Evolutionary conservation across 257 asterid species (phyloP).

Genomic region (Rhazya stricta): DNA sequence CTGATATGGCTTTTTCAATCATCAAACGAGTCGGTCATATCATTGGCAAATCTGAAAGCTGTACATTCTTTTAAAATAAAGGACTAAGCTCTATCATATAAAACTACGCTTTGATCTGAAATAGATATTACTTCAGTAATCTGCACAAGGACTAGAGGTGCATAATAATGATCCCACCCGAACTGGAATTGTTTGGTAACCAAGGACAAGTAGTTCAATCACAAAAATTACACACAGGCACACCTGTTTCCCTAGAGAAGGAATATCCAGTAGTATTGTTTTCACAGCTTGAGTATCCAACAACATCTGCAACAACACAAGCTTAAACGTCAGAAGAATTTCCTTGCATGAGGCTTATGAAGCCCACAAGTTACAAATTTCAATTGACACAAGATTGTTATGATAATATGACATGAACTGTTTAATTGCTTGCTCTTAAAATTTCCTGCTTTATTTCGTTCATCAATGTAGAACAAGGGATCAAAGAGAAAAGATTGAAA

Average conservation of each 20-base stretch:
- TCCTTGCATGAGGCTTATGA: not conserved
- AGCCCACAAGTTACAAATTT: not conserved
- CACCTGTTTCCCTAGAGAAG: conserved; percentile 92
- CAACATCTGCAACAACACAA: conserved; percentile 65
- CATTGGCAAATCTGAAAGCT: not conserved
- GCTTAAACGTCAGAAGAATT: conserved; percentile 1
- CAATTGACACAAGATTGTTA: not conserved
- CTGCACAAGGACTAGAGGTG: not conserved
- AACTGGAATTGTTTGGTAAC: not conserved
- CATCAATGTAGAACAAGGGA: not conserved
- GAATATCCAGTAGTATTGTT: conserved; percentile 90
- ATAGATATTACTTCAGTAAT: not conserved
- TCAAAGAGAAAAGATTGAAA: not conserved
- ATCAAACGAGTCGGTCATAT: not conserved
- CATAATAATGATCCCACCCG: not conserved
- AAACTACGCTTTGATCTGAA: not conserved
- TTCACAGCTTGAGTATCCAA: conserved; percentile 97
- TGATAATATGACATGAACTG: not conserved
- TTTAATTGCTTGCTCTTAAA: not conserved
- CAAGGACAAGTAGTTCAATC: not conserved
- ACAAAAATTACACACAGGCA: not conserved
- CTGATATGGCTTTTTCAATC: not conserved
- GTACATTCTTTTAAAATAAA: no score
- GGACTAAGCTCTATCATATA: not conserved
- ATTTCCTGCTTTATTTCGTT: not conserved